Evolutionary conservation across 148 eudicot species (phyloP).

Genomic region (Chenopodium album): DNA sequence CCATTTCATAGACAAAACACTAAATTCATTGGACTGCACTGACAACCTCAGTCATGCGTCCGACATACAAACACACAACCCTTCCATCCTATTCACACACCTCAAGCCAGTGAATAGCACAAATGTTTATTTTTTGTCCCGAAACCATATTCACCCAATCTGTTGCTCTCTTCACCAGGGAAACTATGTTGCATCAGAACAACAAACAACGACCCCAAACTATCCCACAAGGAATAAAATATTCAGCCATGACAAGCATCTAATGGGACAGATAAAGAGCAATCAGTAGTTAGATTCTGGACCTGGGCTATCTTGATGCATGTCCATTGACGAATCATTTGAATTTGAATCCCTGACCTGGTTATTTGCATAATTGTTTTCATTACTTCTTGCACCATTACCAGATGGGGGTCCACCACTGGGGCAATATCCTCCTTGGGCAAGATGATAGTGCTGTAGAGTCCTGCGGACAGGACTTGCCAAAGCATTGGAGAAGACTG

Average conservation of each 20-base stretch:
- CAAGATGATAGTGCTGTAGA: slow-evolving; percentile 71
- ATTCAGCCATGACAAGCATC: slow-evolving; percentile 20
- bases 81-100: slow-evolving; percentile 23
- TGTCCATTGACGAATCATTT: slow-evolving; percentile 82
- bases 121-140: slow-evolving; percentile 8
- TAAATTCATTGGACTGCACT: slow-evolving; percentile 25
- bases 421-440: slow-evolving; percentile 47
- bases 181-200: slow-evolving; percentile 14
- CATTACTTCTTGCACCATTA: slow-evolving; percentile 34
- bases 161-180: slow-evolving; percentile 16
- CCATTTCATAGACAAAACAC: slow-evolving; percentile 25
- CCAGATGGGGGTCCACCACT: slow-evolving; percentile 30
- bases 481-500: slow-evolving; percentile 80
- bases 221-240: slow-evolving; percentile 11
- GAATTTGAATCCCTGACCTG: slow-evolving; percentile 53
- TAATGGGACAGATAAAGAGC: slow-evolving; percentile 5
- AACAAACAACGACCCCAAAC: slow-evolving; percentile 1
- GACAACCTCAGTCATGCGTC: slow-evolving; percentile 5
- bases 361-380: slow-evolving; percentile 29
- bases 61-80: slow-evolving; percentile 12
- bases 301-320: slow-evolving; percentile 76
- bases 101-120: slow-evolving; percentile 29
- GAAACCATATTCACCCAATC: slow-evolving; percentile 8
- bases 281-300: slow-evolving; percentile 59
- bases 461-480: slow-evolving; percentile 81